These are phyloP conservation scores for Candida montana DNA, from an alignment of 805 yeast species.

Conservation along the genomic window DNA sequence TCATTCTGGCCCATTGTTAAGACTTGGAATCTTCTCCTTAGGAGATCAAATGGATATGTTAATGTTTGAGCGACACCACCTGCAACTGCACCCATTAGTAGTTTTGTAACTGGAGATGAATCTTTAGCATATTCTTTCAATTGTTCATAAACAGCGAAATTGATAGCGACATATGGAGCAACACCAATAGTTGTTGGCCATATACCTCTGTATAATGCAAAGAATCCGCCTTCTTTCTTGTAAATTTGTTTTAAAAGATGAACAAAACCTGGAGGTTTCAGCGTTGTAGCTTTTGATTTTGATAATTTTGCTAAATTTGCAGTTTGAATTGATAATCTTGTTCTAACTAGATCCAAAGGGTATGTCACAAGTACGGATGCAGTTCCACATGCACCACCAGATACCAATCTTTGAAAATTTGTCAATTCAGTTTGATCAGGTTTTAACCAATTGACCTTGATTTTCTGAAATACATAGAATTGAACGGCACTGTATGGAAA, in stretches of 20 bases:
- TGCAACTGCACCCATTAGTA: conserved; percentile 76
- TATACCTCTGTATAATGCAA: conserved; percentile 77
- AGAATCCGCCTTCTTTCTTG: conserved; percentile 72
- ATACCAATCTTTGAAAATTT: conserved; percentile 56
- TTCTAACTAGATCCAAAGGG: conserved; percentile 87
- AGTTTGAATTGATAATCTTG: conserved; percentile 84
- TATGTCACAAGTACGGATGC: conserved; percentile 79
- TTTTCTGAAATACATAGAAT: conserved; percentile 73
- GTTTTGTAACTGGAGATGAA: conserved; percentile 45
- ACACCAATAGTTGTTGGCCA: conserved; percentile 91
- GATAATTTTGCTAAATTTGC: conserved; percentile 50
- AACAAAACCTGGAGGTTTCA: conserved; percentile 67
- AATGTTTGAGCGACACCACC: conserved; percentile 88
- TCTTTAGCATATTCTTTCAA: conserved; percentile 52
- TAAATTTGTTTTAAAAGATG: conserved; percentile 55
- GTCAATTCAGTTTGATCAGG: conserved; percentile 34
- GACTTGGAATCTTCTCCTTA: conserved; percentile 88
- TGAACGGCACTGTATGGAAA: conserved; percentile 95
- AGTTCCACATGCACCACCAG: conserved; percentile 82
- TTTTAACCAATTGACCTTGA: conserved; percentile 37
- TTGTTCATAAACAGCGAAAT: conserved; percentile 85
- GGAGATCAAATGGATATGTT: conserved; percentile 86
- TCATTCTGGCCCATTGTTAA: conserved; percentile 70
- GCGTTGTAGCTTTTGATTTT: conserved; percentile 33
- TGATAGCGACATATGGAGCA: conserved; percentile 92